A percentile compares a stretch with the other conserved stretches of the same genome.
Evolutionary conservation across 345 rosid species (phyloP).

Genomic region (Psidium guajava): DNA sequence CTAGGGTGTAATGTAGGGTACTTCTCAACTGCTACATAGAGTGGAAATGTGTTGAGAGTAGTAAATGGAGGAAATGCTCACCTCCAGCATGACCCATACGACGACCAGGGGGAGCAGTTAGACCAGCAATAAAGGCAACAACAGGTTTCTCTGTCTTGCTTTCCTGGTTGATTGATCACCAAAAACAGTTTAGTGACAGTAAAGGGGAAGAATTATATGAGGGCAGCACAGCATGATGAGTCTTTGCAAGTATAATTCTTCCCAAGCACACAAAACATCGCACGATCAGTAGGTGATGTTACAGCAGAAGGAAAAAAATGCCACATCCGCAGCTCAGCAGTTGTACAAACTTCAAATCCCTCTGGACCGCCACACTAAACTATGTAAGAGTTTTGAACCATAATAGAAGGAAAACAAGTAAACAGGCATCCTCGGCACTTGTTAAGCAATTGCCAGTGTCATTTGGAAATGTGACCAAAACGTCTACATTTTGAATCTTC

Average conservation of each 20-base stretch:
- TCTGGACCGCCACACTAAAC: neutral
- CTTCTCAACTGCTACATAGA: neutral
- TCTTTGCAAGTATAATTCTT: neutral
- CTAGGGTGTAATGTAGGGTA: neutral
- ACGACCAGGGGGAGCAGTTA: constrained; percentile 95
- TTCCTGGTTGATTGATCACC: constrained; percentile 36
- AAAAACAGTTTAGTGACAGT: neutral
- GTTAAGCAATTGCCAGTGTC: neutral
- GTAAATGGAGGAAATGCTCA: constrained; percentile 3
- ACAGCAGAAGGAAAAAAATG: neutral
- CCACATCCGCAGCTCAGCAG: neutral
- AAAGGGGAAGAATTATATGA: neutral
- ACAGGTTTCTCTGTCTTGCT: constrained; percentile 91
- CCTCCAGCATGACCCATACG: constrained; percentile 99
- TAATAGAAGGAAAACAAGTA: neutral
- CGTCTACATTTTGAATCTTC: neutral
- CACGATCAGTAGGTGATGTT: neutral
- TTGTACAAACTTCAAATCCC: neutral
- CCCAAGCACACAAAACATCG: neutral
- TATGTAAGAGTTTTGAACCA: neutral
- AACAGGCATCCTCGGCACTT: neutral
- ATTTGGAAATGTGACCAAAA: neutral
- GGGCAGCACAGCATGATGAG: neutral
- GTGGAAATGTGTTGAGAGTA: neutral
- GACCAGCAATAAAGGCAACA: constrained; percentile 97